Evolutionary conservation across 139 green algal genomes (phyloP).

Genomic region (Spirogloea muscicola): DNA sequence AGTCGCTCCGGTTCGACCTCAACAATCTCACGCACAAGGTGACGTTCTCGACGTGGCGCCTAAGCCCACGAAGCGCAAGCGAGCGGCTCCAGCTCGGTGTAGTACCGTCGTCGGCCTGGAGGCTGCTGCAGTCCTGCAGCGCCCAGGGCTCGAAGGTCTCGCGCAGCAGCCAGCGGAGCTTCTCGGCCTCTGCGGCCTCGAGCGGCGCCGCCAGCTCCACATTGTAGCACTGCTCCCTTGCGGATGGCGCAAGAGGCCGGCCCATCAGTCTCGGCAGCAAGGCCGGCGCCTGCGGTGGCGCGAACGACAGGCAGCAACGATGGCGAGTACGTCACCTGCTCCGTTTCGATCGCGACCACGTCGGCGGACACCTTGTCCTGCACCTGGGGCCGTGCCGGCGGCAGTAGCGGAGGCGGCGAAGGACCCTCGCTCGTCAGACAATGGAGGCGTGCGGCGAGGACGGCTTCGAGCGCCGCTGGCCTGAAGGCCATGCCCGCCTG

Average conservation of each 20-base stretch:
- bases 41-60: slow-evolving; percentile 47
- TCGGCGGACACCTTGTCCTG: slow-evolving; percentile 64
- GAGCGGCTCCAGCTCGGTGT: too few relatives aligned
- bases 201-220: slow-evolving; percentile 67
- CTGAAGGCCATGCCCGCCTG: neutral
- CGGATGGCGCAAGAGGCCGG: slow-evolving; percentile 1
- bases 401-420: neutral
- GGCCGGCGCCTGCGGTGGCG: neutral
- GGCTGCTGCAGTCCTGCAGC: slow-evolving; percentile 93
- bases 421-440: slow-evolving; percentile 54
- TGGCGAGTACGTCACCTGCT: slow-evolving; percentile 51
- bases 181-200: slow-evolving; percentile 63
- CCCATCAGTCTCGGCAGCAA: neutral
- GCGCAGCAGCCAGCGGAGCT: slow-evolving; percentile 83
- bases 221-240: slow-evolving; percentile 96
- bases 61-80: neutral
- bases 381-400: slow-evolving; percentile 57
- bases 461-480: neutral
- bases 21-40: slow-evolving; percentile 1
- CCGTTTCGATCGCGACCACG: slow-evolving; percentile 68
- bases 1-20: neutral
- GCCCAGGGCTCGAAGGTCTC: slow-evolving; percentile 94
- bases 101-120: too few relatives aligned
- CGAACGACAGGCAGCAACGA: neutral
- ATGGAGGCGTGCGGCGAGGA: slow-evolving; percentile 16